Conservation (phyloP, 106 monocot genomes). For the Allium cepa region DNA sequence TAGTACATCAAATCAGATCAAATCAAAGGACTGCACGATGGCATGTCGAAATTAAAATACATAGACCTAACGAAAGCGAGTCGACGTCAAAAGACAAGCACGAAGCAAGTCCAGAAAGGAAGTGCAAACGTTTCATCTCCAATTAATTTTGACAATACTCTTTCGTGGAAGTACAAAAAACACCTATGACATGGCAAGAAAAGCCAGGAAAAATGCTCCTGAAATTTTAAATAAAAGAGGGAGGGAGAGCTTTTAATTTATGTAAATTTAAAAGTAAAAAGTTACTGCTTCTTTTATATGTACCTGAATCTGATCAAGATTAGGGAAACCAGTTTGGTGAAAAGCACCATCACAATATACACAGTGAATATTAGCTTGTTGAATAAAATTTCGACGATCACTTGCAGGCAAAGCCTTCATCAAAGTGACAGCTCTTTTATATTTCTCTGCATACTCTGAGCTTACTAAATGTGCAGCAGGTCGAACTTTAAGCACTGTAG, state of each 20-base stretch:
- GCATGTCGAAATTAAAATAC: no score
- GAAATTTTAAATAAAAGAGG: background rate
- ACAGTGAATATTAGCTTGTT: constrained; percentile 32
- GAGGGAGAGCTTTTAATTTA: no score
- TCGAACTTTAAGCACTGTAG: background rate
- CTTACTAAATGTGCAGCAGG: background rate
- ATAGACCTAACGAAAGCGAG: no score
- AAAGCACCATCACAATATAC: constrained; percentile 22
- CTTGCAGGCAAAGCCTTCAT: constrained; percentile 6
- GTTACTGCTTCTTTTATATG: background rate
- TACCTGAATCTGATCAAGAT: constrained; percentile 2
- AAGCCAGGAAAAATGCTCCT: constrained; percentile 7
- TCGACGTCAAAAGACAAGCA: background rate
- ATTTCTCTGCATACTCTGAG: background rate
- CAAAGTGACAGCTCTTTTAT: background rate
- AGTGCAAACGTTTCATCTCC: background rate
- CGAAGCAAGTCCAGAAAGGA: constrained; percentile 1
- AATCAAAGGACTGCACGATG: no score
- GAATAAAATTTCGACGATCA: constrained; percentile 22
- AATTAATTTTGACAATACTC: constrained; percentile 5
- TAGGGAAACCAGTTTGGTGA: constrained; percentile 9
- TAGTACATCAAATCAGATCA: no score
- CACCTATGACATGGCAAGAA: constrained; percentile 12
- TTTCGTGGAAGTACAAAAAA: constrained; percentile 17
- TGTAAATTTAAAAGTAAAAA: background rate